Evolutionary conservation across 2,329 filamentous ascomycete genomes (phyloP), one percentile per base, ranked within the genome.

Genomic region (Neofusicoccum sp.): DNA sequence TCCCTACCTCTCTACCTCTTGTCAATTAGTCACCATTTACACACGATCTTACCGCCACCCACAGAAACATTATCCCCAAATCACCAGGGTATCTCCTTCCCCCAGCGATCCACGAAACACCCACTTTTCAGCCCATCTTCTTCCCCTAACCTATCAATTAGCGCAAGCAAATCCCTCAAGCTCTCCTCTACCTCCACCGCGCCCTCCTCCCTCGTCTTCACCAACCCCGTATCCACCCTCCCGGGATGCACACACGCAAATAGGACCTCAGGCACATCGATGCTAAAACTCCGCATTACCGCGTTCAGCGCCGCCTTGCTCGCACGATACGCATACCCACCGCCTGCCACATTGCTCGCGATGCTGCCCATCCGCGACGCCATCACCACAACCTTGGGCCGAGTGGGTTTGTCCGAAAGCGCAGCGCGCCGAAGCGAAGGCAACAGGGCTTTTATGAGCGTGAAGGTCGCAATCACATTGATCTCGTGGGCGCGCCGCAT

Each of bases 291-390:
- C 67, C 76, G 75, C 1, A 82, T 72, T 6, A 83, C 72, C 5
- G 78, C 76, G 65, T 82, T 82, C 39, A 81, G 67, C 29, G 78
- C 80, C 3, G 79, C 79, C 66, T 83, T 82, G 45, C 74, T 78
- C 4, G 80, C 78, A 7, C 80, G 71, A 66, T 82, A 83, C 9
- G 80, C 80, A 65, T 81, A 82, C 2, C 73, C 79, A 2, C 75
- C 74, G 0, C 80, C 80, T 1, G 70, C 69, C 0, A 65, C 67
- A 64, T 82, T 82, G 31, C 74, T 71, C 0, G 70, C 65, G 7
- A 82, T 63, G 11, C 76, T 78, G 3, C 79, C 79, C 80, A 82
- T 81, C 1, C 80, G 71, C 1, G 76, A 79, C 1, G 77, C 76
- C 70, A 83, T 74, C 14, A 82, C 64, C 6, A 82, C 64, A 6